Evolutionary conservation across 441 rosid genomes (phyloP).

Genomic region (Kokia cookei): DNA sequence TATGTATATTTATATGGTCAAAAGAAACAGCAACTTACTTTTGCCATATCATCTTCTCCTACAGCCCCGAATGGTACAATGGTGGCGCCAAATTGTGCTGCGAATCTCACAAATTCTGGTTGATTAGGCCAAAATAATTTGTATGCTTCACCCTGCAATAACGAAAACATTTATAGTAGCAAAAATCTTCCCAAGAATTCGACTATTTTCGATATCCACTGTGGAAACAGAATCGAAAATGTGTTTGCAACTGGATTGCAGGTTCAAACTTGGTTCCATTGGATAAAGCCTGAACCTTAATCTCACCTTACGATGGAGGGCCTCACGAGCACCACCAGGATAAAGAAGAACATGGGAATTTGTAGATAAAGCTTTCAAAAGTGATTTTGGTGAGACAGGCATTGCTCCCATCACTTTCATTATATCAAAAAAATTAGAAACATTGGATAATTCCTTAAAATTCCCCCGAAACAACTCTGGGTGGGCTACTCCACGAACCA

Average conservation of each 20-base stretch:
- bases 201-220: not conserved
- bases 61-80: conserved; percentile 85
- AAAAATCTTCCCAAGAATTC: not conserved
- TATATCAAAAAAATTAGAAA: conserved; percentile 43
- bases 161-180: not conserved
- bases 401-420: conserved; percentile 62
- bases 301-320: conserved; percentile 72
- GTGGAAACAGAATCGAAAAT: not conserved
- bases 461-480: conserved; percentile 41
- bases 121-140: conserved; percentile 74
- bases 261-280: not conserved
- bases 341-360: conserved; percentile 85
- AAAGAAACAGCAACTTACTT: conserved; percentile 38
- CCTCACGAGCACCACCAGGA: conserved; percentile 92
- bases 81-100: conserved; percentile 84
- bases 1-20: too few relatives aligned
- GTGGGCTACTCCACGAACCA: conserved; percentile 67
- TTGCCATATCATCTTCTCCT: conserved; percentile 82
- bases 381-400: conserved; percentile 55
- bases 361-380: conserved; percentile 58
- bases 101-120: conserved; percentile 91
- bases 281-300: not conserved
- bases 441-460: conserved; percentile 6
- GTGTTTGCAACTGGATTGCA: not conserved
- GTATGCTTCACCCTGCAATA: conserved; percentile 68